These are phyloP conservation scores for Dipodascopsis tothii DNA, from an alignment of 805 yeast species.

Conservation along the genomic window DNA sequence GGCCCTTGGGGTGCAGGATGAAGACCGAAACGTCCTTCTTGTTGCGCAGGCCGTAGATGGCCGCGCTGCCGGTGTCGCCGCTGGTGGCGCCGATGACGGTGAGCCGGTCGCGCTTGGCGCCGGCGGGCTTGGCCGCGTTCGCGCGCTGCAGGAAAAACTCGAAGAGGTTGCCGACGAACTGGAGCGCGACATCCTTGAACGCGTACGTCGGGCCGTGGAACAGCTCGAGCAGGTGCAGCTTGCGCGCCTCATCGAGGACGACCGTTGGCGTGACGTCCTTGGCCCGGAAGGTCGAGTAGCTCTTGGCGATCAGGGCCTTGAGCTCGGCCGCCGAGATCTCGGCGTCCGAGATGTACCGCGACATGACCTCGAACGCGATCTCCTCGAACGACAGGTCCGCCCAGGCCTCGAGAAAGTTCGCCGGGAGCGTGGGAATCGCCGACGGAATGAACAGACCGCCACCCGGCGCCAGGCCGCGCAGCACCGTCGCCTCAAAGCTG, in stretches of 20 bases:
- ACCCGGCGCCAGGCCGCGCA: slow-evolving; percentile 82
- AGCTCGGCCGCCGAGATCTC: slow-evolving; percentile 74
- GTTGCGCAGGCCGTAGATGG: slow-evolving; percentile 94
- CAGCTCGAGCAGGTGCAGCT: slow-evolving; percentile 73
- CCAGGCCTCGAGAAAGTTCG: slow-evolving; percentile 60
- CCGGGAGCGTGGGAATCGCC: slow-evolving; percentile 59
- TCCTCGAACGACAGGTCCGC: slow-evolving; percentile 68
- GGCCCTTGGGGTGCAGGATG: slow-evolving; percentile 92
- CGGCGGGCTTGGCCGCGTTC: slow-evolving; percentile 45
- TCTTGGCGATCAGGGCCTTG: slow-evolving; percentile 50
- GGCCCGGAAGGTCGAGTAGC: slow-evolving; percentile 89
- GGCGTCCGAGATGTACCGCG: slow-evolving; percentile 59
- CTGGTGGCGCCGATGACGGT: slow-evolving; percentile 99
- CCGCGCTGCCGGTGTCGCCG: slow-evolving; percentile 99
- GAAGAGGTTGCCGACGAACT: slow-evolving; percentile 92
- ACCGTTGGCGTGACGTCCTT: slow-evolving; percentile 77
- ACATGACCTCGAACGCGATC: slow-evolving; percentile 78
- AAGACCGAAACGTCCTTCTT: slow-evolving; percentile 97
- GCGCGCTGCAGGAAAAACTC: slow-evolving; percentile 81
- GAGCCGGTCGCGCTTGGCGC: slow-evolving; percentile 52
- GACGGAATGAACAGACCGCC: slow-evolving; percentile 94
- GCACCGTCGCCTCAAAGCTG: slow-evolving; percentile 37
- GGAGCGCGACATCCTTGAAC: slow-evolving; percentile 96
- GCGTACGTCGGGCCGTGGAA: slow-evolving; percentile 99
- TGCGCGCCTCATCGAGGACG: slow-evolving; percentile 47